Base-by-base conservation (phyloP, 768 basidiomycete genomes). In the Gyrodon lividus region DNA sequence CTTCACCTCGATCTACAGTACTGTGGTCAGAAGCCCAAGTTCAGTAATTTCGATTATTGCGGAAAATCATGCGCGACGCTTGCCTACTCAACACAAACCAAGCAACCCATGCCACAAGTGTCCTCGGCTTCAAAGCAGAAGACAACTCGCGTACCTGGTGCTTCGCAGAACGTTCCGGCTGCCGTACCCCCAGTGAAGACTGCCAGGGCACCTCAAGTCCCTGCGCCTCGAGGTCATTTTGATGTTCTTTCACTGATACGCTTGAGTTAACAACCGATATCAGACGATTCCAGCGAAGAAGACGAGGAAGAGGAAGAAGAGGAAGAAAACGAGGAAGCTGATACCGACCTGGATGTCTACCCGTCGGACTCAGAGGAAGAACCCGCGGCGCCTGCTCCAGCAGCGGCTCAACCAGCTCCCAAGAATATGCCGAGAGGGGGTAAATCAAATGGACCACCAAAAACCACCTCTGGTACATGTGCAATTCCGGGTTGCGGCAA, bases 1-100 rank as follows among this genome's bases (percentile, higher is more conserved):
- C 51, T 52, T 17, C 34, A 2, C 34, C 44, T 47, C 63, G 62
- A 65, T 63, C 59, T 55, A 22, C 41, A 69, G 68, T 31, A 67
- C 31, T 86, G 85, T 63, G 77, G 81, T 56, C 77, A 79, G 68
- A 83, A 80, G 56, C 80, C 82, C 10, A 86, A 82, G 66, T 81
- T 76, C 69, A 77, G 72, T 50, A 73, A 72, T 57, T 81, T 79
- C 59, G 78, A 84, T 47, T 86, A 75, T 63, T 86, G 85, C 52
- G 78, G 83, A 40, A 84, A 82, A 74, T 78, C 76, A 35, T 86
- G 85, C 61, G 83, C 82, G 9, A 69, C 76, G 1, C 58, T 71
- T n/a, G 82, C 81, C 5, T 68, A 66, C 26, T 60, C 68, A 10
- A 46, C 35, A 12, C 67, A 53, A 30, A 39, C 43, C 37, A 64